Evolutionary conservation across 2,329 filamentous ascomycete species (phyloP).

Genomic region (Fusarium sp.): DNA sequence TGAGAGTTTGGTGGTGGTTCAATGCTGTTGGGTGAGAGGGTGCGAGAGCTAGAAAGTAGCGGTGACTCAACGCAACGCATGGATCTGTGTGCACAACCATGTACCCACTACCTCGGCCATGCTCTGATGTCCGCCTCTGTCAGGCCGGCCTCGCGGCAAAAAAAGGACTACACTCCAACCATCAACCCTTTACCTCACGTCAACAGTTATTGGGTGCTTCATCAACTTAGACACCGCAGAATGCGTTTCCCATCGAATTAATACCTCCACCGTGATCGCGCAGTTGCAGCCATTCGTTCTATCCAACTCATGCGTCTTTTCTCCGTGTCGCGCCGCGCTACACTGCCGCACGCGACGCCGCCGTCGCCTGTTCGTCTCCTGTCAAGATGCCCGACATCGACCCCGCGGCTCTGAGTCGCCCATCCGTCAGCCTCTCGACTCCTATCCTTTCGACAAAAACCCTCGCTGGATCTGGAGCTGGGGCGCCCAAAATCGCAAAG

Average conservation of each 20-base stretch:
- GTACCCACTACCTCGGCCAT: slow-evolving; percentile 43
- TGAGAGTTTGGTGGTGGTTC: slow-evolving; percentile 33
- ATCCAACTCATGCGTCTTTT: slow-evolving; percentile 55
- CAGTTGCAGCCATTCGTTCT: slow-evolving; percentile 46
- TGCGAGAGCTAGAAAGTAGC: slow-evolving; percentile 32
- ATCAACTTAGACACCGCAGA: slow-evolving; percentile 53
- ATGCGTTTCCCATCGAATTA: slow-evolving; percentile 57
- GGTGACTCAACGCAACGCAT: slow-evolving; percentile 14
- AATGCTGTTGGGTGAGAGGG: slow-evolving; percentile 30
- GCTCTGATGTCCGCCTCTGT: slow-evolving; percentile 28
- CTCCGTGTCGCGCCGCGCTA: slow-evolving; percentile 56
- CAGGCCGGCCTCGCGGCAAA: slow-evolving; percentile 47
- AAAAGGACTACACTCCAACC: slow-evolving; percentile 49
- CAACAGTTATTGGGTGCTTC: slow-evolving; percentile 44
- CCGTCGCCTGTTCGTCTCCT: slow-evolving; percentile 44
- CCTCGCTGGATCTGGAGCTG: slow-evolving; percentile 61
- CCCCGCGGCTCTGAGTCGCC: slow-evolving; percentile 71
- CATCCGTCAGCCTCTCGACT: slow-evolving; percentile 64
- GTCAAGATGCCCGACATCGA: slow-evolving; percentile 72
- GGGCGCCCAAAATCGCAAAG: slow-evolving; percentile 62
- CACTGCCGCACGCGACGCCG: slow-evolving; percentile 57
- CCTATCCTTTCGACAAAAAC: slow-evolving; percentile 66
- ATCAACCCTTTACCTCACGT: slow-evolving; percentile 42
- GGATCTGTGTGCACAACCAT: background rate
- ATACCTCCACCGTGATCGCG: slow-evolving; percentile 54